Evolutionary conservation across 1,284 basidiomycete genomes (phyloP), one percentile per base, ranked within the genome.

Genomic region (Stygiomarasmius scandens): DNA sequence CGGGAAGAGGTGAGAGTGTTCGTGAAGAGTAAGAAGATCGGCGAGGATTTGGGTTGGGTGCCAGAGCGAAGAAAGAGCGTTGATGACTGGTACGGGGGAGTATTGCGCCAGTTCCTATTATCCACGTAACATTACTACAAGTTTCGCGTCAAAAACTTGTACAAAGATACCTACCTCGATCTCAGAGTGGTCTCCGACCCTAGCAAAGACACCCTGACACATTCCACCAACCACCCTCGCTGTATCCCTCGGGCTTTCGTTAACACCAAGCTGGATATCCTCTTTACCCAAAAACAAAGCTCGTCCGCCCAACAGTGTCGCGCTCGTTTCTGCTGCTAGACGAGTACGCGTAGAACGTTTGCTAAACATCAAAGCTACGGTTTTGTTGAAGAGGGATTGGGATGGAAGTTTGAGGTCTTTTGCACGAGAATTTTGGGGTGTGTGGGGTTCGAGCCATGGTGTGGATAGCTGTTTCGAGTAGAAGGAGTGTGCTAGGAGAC

Each of bases 1-100:
- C 3, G 69, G 67, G 68, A 90, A 89, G 12, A 83, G 68, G 62
- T 83, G 70, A 0, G 82, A 79, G 59, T 86, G 77, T 68, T 98
- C 96, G 64, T 94, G 85, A 25, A 99, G 79, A 0, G 96, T 97
- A 55, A 98, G 80, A 8, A 99, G 71, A 75, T 98, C 96, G 2
- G 96, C 96, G 24, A 99, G 87, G 61, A 92, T 90, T 71, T 99
- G 96, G 0, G 95, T 97, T 1, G 96, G 96, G 71, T 99, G 96
- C 88, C 95, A 99, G 41, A 96, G 84, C 16, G 92, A 92, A 2
- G 94, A 97, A 22, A 99, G 87, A 1, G 96, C 96, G 71, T 98
- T 99, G 71, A 98, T 82, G 14, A 99, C 93, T 0, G 96, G 96
- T 0, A 98, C 95, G 1, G 87, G 84, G 0, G 96, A 95, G 75